Conservation (phyloP, 2,329 filamentous ascomycete species). For the Colletotrichum salicis region DNA sequence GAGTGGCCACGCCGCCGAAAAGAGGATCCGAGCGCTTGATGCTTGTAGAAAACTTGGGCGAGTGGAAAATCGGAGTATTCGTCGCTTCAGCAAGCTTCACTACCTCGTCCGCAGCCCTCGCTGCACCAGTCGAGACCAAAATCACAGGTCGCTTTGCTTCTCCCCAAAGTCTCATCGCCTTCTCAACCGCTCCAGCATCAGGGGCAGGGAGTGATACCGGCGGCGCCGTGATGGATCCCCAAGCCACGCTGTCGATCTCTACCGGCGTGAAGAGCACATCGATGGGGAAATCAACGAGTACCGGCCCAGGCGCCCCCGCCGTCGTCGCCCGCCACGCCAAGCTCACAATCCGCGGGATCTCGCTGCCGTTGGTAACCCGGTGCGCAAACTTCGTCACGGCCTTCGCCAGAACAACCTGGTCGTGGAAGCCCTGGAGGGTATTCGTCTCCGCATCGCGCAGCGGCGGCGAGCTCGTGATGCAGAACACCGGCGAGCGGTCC, state of each 20-base stretch:
- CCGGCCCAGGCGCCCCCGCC: slow-evolving; percentile 19
- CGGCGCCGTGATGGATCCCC: slow-evolving; percentile 3
- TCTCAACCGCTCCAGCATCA: neutral
- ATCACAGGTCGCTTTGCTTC: slow-evolving; percentile 8
- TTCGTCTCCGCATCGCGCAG: slow-evolving; percentile 20
- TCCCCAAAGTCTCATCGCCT: neutral
- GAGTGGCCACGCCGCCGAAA: slow-evolving; percentile 9
- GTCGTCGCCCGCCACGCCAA: slow-evolving; percentile 21
- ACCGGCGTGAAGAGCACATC: slow-evolving; percentile 17
- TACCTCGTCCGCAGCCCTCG: neutral
- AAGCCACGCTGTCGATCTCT: neutral
- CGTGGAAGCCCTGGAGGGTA: slow-evolving; percentile 21
- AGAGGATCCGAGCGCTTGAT: neutral
- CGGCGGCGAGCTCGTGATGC: slow-evolving; percentile 20
- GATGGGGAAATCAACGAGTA: slow-evolving; percentile 19
- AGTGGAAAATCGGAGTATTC: slow-evolving; percentile 15
- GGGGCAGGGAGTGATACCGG: slow-evolving; percentile 1
- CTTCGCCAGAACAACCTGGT: slow-evolving; percentile 19
- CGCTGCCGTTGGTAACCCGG: neutral
- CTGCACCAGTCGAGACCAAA: slow-evolving; percentile 18
- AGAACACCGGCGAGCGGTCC: slow-evolving; percentile 22
- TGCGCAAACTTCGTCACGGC: slow-evolving; percentile 19
- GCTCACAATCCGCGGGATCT: slow-evolving; percentile 21
- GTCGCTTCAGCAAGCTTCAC: slow-evolving; percentile 9
- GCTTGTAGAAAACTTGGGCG: slow-evolving; percentile 13